phyloP scores from a whole-genome alignment of 768 basidiomycete species.

The Kwoniella dejecticola region DNA sequence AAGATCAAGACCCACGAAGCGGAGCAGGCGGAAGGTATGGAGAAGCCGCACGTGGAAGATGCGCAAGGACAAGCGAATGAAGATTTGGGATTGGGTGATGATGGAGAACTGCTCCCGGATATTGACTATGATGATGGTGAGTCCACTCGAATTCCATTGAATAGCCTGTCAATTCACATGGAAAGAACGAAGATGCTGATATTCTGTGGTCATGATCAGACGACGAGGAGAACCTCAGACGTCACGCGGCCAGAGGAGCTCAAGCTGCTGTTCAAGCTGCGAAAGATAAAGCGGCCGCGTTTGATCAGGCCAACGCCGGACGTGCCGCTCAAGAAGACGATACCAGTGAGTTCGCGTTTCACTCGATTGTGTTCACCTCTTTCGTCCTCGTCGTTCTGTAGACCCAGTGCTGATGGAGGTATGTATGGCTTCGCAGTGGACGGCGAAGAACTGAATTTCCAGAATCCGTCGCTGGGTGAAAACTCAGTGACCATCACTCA shows the following conservation, averaged over 20 bases:
- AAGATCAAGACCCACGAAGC: slow-evolving; percentile 64
- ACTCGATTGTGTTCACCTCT: not conserved
- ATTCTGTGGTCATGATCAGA: too few relatives aligned
- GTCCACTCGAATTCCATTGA: slow-evolving; percentile 28
- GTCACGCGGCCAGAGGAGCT: slow-evolving; percentile 83
- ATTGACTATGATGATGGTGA: slow-evolving; percentile 90
- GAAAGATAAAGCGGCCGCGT: slow-evolving; percentile 74
- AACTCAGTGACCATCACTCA: slow-evolving; percentile 84
- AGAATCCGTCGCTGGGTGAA: slow-evolving; percentile 89
- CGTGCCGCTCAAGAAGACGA: slow-evolving; percentile 68
- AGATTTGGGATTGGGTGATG: slow-evolving; percentile 60
- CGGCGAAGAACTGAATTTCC: slow-evolving; percentile 92
- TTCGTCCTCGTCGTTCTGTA: not conserved
- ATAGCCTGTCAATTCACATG: not conserved
- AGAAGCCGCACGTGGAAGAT: slow-evolving; percentile 18
- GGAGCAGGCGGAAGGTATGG: slow-evolving; percentile 52
- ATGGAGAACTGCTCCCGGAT: slow-evolving; percentile 65
- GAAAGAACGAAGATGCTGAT: too few relatives aligned
- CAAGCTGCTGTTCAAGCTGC: slow-evolving; percentile 83
- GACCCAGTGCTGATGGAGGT: not conserved
- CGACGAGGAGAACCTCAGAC: slow-evolving; percentile 80
- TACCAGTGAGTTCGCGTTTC: slow-evolving; percentile 51
- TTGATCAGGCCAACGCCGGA: slow-evolving; percentile 82
- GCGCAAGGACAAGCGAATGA: slow-evolving; percentile 26
- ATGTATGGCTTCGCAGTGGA: slow-evolving; percentile 32